A percentile compares a stretch with the other conserved stretches of the same genome.
Evolutionary conservation across 768 basidiomycete genomes (phyloP).

Genomic region (Mycena kentingensis): DNA sequence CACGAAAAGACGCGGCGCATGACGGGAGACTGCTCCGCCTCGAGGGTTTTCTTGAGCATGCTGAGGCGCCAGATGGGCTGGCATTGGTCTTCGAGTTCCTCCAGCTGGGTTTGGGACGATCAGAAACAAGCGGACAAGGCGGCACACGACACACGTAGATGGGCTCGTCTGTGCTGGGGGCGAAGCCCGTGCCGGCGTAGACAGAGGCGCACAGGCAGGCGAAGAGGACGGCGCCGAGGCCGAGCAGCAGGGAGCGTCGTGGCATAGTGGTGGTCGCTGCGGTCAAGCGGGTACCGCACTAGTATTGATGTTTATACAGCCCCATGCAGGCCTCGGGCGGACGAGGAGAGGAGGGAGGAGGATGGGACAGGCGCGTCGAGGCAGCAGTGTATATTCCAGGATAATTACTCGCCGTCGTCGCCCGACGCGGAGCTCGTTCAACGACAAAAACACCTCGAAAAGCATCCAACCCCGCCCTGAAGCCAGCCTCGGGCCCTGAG

Average conservation of each 20-base stretch:
- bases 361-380: too few species aligned
- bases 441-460: too few species aligned
- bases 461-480: too few species aligned
- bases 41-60: conserved; percentile 60
- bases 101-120: background rate
- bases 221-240: background rate
- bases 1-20: conserved; percentile 79
- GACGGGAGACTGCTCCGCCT: conserved; percentile 67
- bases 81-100: conserved; percentile 7
- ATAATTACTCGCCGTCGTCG: too few species aligned
- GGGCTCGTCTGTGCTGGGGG: background rate
- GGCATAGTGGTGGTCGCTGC: background rate
- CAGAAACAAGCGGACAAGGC: background rate
- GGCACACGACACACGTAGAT: background rate
- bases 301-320: too few species aligned
- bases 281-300: too few species aligned
- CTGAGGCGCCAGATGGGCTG: conserved; percentile 39
- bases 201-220: background rate
- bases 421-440: too few species aligned
- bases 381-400: too few species aligned
- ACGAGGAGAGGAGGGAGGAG: too few species aligned
- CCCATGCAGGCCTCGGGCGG: too few species aligned
- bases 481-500: too few species aligned
- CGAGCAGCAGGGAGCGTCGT: background rate
- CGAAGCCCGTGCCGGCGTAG: background rate